Evolutionary conservation across 441 rosid species (phyloP).

Genomic region (Croton laevigatus): DNA sequence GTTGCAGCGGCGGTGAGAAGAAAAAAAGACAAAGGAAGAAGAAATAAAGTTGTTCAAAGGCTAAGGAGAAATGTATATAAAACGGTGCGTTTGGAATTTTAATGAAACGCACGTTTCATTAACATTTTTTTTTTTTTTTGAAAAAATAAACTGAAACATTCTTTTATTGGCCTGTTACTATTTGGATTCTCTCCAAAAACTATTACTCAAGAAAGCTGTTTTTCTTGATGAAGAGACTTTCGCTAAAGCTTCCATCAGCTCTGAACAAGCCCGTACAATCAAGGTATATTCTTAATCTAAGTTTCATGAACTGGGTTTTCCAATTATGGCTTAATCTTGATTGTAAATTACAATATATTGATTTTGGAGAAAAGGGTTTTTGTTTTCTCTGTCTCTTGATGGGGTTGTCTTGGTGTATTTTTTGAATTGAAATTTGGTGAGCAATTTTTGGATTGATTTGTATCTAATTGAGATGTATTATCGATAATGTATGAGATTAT

Average conservation of each 20-base stretch:
- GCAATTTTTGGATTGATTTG: neutral
- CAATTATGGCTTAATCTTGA: neutral
- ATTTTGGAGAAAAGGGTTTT: neutral
- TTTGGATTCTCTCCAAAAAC: slow-evolving; percentile 85
- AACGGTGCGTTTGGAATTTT: no score
- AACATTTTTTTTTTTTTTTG: no score
- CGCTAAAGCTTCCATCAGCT: slow-evolving; percentile 75
- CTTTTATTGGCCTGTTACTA: no score
- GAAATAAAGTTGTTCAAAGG: no score
- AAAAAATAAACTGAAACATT: no score
- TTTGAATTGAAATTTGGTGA: neutral
- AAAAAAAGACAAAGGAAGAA: no score
- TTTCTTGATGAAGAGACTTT: slow-evolving; percentile 89
- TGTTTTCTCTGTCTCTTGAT: no score
- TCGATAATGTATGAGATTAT: neutral
- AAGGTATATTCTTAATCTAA: slow-evolving; percentile 45
- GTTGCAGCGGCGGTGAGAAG: no score
- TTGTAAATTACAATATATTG: neutral
- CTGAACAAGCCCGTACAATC: slow-evolving; percentile 87
- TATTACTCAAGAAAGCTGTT: slow-evolving; percentile 88
- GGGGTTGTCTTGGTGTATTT: neutral
- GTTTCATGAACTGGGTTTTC: slow-evolving; percentile 3
- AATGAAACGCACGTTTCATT: no score
- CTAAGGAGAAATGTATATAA: no score
- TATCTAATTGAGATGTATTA: neutral